A percentile compares a stretch with the other conserved stretches of the same genome.
These are phyloP conservation scores for Clonostachys rhizophaga DNA, from an alignment of 2,329 filamentous ascomycete genomes.

Conservation along the genomic window DNA sequence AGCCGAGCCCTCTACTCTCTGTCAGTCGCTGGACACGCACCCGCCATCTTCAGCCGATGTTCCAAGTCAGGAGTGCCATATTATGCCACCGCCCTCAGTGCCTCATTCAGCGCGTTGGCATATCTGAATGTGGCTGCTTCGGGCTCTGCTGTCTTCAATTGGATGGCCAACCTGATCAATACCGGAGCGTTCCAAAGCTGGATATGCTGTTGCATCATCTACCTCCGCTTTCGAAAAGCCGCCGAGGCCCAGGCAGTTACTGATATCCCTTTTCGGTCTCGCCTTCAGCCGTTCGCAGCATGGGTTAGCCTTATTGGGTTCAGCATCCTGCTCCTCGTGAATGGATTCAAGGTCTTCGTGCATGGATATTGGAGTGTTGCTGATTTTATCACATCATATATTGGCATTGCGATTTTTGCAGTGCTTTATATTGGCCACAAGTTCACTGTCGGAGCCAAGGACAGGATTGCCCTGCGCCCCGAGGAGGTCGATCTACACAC, in stretches of 20 bases:
- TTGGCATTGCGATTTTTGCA: constrained; percentile 65
- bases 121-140: constrained; percentile 61
- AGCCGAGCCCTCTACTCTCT: constrained; percentile 64
- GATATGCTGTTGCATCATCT: constrained; percentile 60
- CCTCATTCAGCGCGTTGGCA: constrained; percentile 56
- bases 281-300: constrained; percentile 64
- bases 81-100: constrained; percentile 46
- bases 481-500: too few relatives aligned
- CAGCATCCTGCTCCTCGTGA: constrained; percentile 63
- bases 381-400: constrained; percentile 63
- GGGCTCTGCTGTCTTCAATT: constrained; percentile 62
- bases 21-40: constrained; percentile 59
- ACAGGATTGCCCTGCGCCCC: too few relatives aligned
- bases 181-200: constrained; percentile 68
- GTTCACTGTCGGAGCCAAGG: constrained; percentile 17
- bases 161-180: constrained; percentile 67
- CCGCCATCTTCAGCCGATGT: constrained; percentile 52
- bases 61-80: constrained; percentile 60
- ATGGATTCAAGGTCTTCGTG: constrained; percentile 70
- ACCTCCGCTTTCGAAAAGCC: constrained; percentile 61
- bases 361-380: constrained; percentile 37
- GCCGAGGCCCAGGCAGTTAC: constrained; percentile 60
- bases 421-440: constrained; percentile 61
- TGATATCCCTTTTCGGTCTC: constrained; percentile 61
- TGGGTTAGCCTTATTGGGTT: constrained; percentile 59